These are phyloP conservation scores for Huntiella omanensis DNA, from an alignment of 2,329 filamentous ascomycete genomes.

Conservation along the genomic window DNA sequence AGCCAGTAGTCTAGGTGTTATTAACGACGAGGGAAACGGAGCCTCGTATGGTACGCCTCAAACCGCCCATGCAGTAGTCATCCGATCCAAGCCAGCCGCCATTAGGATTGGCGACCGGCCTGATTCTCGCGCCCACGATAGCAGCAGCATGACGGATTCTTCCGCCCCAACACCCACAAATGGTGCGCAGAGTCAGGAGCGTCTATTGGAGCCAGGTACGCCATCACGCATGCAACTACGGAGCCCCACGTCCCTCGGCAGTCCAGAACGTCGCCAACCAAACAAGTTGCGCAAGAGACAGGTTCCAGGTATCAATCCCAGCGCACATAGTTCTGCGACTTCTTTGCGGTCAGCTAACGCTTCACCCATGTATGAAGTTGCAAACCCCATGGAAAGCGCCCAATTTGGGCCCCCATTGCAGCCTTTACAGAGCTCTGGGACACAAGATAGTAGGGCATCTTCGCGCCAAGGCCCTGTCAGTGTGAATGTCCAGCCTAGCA, in stretches of 20 bases:
- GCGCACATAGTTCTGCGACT: conserved; percentile 75
- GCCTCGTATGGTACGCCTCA: not conserved
- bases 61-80: not conserved
- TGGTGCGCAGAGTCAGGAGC: conserved; percentile 27
- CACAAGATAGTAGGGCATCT: too few species aligned
- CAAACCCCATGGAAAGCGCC: conserved; percentile 27
- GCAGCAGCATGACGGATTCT: conserved; percentile 14
- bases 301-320: conserved; percentile 56
- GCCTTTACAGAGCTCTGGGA: not conserved
- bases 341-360: conserved; percentile 39
- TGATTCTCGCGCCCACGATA: conserved; percentile 15
- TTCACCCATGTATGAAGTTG: conserved; percentile 27
- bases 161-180: conserved; percentile 16
- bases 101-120: not conserved
- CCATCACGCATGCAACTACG: conserved; percentile 31
- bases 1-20: conserved; percentile 5
- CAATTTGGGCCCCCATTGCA: conserved; percentile 3
- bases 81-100: conserved; percentile 1
- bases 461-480: too few species aligned
- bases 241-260: conserved; percentile 38
- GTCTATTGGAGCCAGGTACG: conserved; percentile 24
- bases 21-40: conserved; percentile 2
- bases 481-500: too few species aligned
- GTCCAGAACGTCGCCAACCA: conserved; percentile 49
- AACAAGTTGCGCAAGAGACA: conserved; percentile 87